These are phyloP conservation scores for Aspergillus melleus DNA, from an alignment of 2,329 filamentous ascomycete species.

Conservation along the genomic window DNA sequence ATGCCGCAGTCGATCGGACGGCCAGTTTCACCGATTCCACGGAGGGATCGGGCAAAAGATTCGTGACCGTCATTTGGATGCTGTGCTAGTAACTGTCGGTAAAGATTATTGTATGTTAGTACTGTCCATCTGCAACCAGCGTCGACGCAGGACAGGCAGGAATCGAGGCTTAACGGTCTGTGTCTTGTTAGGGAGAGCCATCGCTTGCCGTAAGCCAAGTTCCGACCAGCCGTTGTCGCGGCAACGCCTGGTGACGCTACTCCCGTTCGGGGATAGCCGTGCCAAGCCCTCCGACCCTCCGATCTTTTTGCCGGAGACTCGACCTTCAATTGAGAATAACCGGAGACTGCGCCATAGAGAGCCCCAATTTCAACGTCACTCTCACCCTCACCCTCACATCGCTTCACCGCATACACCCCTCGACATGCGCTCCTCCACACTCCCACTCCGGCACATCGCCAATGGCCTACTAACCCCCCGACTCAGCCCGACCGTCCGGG, in stretches of 20 bases:
- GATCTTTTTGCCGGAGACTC: conserved; percentile 4
- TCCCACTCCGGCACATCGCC: not conserved
- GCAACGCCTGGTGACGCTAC: conserved; percentile 26
- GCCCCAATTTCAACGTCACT: not conserved
- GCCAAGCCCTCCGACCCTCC: conserved; percentile 9
- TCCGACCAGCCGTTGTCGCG: conserved; percentile 27
- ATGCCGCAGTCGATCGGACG: conserved; percentile 55
- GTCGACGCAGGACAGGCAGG: not conserved
- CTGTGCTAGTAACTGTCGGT: not conserved
- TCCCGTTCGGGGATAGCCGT: conserved; percentile 14
- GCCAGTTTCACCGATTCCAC: conserved; percentile 54
- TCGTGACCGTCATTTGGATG: conserved; percentile 33
- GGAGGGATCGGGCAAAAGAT: conserved; percentile 31
- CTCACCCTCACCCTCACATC: not conserved
- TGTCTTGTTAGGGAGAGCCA: not conserved
- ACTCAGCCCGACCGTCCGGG: not conserved
- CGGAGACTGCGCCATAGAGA: too few relatives aligned
- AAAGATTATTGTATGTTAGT: conserved; percentile 5
- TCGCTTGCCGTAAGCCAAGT: conserved; percentile 14
- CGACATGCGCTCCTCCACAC: not conserved
- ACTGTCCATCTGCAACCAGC: conserved; percentile 9
- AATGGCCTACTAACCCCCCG: not conserved
- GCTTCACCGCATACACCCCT: too few relatives aligned
- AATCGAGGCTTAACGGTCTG: not conserved
- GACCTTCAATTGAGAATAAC: not conserved